Conservation (phyloP, 345 rosid species). For the Chamaenerion angustifolium region DNA sequence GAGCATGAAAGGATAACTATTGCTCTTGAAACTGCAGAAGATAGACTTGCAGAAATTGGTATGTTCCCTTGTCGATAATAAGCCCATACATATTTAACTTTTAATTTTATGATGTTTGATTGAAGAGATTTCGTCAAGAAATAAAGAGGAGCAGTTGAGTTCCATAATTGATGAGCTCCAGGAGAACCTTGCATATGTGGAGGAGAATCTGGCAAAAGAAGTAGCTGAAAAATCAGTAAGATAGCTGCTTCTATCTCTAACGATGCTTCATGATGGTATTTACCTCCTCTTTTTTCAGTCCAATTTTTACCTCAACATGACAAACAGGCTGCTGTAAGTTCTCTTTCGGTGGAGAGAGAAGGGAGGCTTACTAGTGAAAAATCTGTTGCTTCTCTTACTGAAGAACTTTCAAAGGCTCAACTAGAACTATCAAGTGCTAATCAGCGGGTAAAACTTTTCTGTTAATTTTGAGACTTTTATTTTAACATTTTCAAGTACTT, state of each 20-base stretch:
- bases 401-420: slow-evolving; percentile 69
- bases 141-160: slow-evolving; percentile 87
- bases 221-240: slow-evolving; percentile 79
- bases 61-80: slow-evolving; percentile 7
- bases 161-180: slow-evolving; percentile 75
- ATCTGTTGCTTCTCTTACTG: slow-evolving; percentile 56
- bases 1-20: slow-evolving; percentile 71
- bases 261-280: too few species aligned
- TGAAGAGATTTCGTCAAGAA: slow-evolving; percentile 51
- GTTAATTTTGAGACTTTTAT: too few species aligned
- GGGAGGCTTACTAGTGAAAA: slow-evolving; percentile 54
- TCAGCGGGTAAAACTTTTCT: slow-evolving; percentile 53
- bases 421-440: slow-evolving; percentile 83
- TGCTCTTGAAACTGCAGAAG: slow-evolving; percentile 53
- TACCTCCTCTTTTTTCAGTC: neutral
- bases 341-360: slow-evolving; percentile 74
- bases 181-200: slow-evolving; percentile 57
- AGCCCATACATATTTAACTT: neutral
- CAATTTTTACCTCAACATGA: too few species aligned
- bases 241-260: too few species aligned
- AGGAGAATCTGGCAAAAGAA: slow-evolving; percentile 69
- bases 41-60: slow-evolving; percentile 77
- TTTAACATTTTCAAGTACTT: too few species aligned
- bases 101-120: slow-evolving; percentile 4
- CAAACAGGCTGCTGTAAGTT: slow-evolving; percentile 56